phyloP scores from a whole-genome alignment of 768 basidiomycete genomes.

The Pleurotus citrinopileatus region DNA sequence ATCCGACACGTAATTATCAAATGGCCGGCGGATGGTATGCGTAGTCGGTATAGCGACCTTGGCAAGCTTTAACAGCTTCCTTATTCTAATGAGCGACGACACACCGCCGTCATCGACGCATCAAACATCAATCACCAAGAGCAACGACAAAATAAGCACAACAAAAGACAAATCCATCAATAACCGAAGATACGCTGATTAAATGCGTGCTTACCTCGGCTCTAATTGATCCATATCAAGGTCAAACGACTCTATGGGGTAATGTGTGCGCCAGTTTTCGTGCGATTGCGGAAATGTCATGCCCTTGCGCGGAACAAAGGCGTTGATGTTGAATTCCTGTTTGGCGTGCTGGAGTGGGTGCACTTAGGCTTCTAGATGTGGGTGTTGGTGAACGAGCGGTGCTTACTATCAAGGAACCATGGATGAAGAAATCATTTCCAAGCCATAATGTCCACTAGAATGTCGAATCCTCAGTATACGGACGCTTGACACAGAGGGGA shows the following conservation, averaged over 20 bases:
- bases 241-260: constrained; percentile 29
- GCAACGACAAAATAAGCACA: too few relatives aligned
- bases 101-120: too few relatives aligned
- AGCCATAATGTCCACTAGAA: constrained; percentile 34
- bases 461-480: background rate
- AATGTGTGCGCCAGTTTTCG: constrained; percentile 28
- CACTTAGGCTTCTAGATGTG: background rate
- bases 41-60: constrained; percentile 27
- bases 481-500: background rate
- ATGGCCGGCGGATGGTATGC: constrained; percentile 23
- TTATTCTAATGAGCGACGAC: constrained; percentile 22
- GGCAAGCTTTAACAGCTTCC: constrained; percentile 30
- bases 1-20: constrained; percentile 50
- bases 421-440: constrained; percentile 23
- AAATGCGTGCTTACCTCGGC: constrained; percentile 27
- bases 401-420: constrained; percentile 17
- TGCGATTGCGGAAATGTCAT: background rate
- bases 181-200: background rate
- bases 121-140: too few relatives aligned
- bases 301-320: background rate
- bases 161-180: background rate
- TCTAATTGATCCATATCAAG: constrained; percentile 33
- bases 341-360: constrained; percentile 19
- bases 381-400: background rate
- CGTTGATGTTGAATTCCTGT: constrained; percentile 23